Base-by-base conservation (phyloP, 495 filamentous ascomycete species). In the Tuber melanosporum region DNA sequence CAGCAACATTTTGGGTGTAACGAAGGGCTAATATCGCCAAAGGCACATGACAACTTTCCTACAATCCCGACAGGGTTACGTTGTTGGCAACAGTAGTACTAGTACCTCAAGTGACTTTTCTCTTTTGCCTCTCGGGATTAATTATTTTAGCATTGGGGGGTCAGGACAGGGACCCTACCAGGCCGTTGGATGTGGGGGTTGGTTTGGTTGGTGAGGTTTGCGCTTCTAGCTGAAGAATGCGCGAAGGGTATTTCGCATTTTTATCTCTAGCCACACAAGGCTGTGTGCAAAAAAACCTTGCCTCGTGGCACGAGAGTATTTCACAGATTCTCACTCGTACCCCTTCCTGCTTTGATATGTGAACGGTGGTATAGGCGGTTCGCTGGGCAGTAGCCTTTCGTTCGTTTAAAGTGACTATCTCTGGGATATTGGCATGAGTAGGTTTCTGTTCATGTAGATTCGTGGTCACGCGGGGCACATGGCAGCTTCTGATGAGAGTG, bases 241-340 rank as follows among this genome's bases (percentile, higher is more conserved):
- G 57, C 57, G 26, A 66, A 66, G 57, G 57, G 26, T 62, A 57
- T 26, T 26, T 66, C 15, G 26, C 12, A 36, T 66, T 66, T 66
- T 36, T 66, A 26, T 66, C 57, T 66, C 57, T 66, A 66, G 57
- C 57, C 57, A 66, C 57, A 66, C 57, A 66, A 36, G 26, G 57
- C 57, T 66, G 26, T 36, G 57, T 32, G 57, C 26, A 32, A 32
- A 32, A 62, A 9, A 62, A 4, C 57, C 26, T 36, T 14, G 57
- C 57, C 57, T 36, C 4, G 3, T 32, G 26, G 57, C 26, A 7
- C 5, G 1, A 36, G 32, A 36, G 10, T 7, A 66, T 36, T 36
- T 66, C 57, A 66, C 26, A 66, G 57, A 66, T 66, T 66, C 57
- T 66, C 57, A 66, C 57, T 66, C 57, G 57, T 66, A 14, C 57